phyloP scores from a whole-genome alignment of 441 rosid genomes.

The Syzygium malaccense region DNA sequence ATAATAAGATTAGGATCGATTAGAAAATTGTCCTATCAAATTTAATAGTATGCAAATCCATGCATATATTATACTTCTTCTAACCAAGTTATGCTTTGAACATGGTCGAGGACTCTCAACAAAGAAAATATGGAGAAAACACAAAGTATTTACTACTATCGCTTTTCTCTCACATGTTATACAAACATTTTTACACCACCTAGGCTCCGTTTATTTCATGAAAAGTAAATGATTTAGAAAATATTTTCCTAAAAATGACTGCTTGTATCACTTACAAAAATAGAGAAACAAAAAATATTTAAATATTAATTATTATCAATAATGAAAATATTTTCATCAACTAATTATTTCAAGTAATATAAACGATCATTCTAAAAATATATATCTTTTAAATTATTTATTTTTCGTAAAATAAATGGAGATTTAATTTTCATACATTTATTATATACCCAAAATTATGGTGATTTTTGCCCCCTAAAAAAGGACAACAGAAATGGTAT shows the following conservation, averaged over 20 bases:
- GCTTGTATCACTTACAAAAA: neutral
- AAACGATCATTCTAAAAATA: too few species aligned
- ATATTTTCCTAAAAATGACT: fast-evolving
- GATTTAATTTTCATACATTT: neutral
- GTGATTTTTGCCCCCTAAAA: neutral
- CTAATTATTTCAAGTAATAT: too few species aligned
- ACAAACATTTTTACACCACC: fast-evolving
- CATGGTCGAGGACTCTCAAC: neutral
- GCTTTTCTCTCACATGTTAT: neutral
- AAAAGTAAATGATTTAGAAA: neutral
- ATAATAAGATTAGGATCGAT: neutral
- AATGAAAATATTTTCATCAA: too few species aligned
- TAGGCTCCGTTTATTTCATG: neutral
- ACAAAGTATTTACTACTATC: neutral
- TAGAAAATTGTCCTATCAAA: neutral
- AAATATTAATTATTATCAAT: neutral
- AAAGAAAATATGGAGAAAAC: too few species aligned
- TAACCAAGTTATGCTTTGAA: neutral
- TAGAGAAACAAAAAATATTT: neutral
- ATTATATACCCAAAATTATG: neutral
- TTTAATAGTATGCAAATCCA: neutral
- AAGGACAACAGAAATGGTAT: neutral
- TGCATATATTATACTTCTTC: neutral
- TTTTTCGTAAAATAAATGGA: neutral
- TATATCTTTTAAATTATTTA: neutral